Conservation (phyloP, 805 yeast genomes). For the Wickerhamomyces mucosus region DNA sequence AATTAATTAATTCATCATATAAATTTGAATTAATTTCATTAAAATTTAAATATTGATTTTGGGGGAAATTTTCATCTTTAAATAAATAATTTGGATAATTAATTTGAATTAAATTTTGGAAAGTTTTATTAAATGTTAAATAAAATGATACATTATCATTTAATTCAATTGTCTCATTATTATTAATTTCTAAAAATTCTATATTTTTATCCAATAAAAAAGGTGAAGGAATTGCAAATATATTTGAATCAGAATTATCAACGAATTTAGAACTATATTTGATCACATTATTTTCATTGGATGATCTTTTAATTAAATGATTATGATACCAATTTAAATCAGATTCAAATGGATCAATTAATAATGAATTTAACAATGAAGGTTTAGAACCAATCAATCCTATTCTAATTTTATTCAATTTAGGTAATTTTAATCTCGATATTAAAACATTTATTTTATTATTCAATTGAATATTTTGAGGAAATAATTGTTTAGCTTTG, state of each 20-base stretch:
- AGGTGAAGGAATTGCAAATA: slow-evolving; percentile 22
- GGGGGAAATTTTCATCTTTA: slow-evolving; percentile 7
- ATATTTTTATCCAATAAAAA: slow-evolving; percentile 7
- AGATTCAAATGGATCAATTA: slow-evolving; percentile 24
- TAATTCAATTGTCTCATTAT: background rate
- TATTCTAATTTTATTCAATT: slow-evolving; percentile 16
- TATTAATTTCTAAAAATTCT: slow-evolving; percentile 20
- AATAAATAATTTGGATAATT: slow-evolving; percentile 16
- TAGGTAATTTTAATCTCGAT: slow-evolving; percentile 6
- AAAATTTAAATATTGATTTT: slow-evolving; percentile 5
- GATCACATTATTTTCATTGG: slow-evolving; percentile 6
- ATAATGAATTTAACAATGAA: slow-evolving; percentile 19
- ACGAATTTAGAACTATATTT: slow-evolving; percentile 14
- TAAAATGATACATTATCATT: slow-evolving; percentile 24
- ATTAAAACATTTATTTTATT: slow-evolving; percentile 18
- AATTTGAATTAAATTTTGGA: slow-evolving; percentile 3
- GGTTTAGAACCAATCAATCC: slow-evolving; percentile 20
- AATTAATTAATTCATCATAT: slow-evolving; percentile 15
- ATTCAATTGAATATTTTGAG: slow-evolving; percentile 16
- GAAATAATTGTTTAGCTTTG: slow-evolving; percentile 11
- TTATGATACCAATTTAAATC: slow-evolving; percentile 24
- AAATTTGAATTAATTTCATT: slow-evolving; percentile 19
- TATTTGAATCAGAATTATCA: slow-evolving; percentile 9
- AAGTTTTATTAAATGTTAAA: slow-evolving; percentile 12
- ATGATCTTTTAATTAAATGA: slow-evolving; percentile 5